Evolutionary conservation across 176 grass and related monocot species (phyloP), one percentile per base, ranked within the genome.

Genomic region (Tillandsia leiboldiana): DNA sequence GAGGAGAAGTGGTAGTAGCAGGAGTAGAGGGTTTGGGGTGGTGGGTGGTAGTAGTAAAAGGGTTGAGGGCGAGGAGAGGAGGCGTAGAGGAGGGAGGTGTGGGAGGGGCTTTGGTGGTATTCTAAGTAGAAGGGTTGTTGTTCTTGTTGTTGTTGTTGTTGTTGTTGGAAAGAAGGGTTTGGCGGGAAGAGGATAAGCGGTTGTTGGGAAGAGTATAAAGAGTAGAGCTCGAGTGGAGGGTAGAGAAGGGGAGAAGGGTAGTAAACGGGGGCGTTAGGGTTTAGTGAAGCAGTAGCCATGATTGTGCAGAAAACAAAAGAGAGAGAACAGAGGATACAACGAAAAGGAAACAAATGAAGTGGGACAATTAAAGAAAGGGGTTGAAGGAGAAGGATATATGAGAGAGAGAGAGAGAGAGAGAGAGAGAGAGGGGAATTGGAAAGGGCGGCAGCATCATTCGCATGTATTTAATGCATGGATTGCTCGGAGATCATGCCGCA

Each of bases 401-500:
- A 59, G 20, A 59, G 54, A 59, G 53, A 56, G 2, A 56, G 12
- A 14, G n/a, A 22, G 15, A 59, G 14, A 20, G 14, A 20, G 6
- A 1, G 12, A 12, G 6, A 8, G 10, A n/a, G 56, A 23, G 56
- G 18, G 56, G 15, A 10, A 20, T 9, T 61, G 22, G 56, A 20
- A 20, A 61, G 9, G 56, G 56, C 56, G 56, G 56, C 56, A 61
- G 56, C 56, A 59, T 61, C 56, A 61, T 61, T 61, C 10, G 56
- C 56, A 59, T 59, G 17, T 59, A 59, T 59, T 59, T n/a, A 59
- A 59, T 59, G 56, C 56, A 59, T 59, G 56, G 56, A 59, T 59
- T 59, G 33, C 33, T 42, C 33, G 33, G 33, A 42, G 33, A 42
- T 42, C 33, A 42, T 42, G 5, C 29, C 33, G 0, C 6, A 42